A percentile compares a stretch with the other conserved stretches of the same genome.
Evolutionary conservation across 2,329 filamentous ascomycete genomes (phyloP).

Genomic region (Huntiella decipiens): DNA sequence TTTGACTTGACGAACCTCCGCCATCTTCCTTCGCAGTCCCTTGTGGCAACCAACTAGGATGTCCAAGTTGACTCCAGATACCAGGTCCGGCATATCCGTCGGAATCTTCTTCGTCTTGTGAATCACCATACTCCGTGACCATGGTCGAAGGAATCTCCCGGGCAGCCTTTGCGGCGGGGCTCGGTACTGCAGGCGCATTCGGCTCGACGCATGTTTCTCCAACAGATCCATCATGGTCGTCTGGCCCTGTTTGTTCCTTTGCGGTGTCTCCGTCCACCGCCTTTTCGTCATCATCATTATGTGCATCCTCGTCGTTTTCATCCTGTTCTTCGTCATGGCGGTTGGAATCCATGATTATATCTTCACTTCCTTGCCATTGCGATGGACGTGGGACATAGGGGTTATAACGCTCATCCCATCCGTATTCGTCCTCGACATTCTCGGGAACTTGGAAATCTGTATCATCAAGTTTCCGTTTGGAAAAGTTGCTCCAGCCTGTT

Average conservation of each 20-base stretch:
- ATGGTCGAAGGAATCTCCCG: constrained; percentile 1
- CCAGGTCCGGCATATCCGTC: not conserved
- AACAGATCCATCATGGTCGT: constrained; percentile 1
- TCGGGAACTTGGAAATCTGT: constrained; percentile 30
- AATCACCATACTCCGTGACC: constrained; percentile 3
- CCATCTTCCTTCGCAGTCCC: not conserved
- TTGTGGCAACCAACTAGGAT: not conserved
- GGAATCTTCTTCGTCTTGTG: constrained; percentile 1
- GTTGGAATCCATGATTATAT: constrained; percentile 34
- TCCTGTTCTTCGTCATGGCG: constrained; percentile 17
- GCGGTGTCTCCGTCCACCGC: constrained; percentile 1
- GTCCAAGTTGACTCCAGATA: not conserved
- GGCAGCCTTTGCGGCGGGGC: not conserved
- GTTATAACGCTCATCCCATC: constrained; percentile 49
- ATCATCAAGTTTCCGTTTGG: constrained; percentile 41
- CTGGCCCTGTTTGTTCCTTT: constrained; percentile 12
- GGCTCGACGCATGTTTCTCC: not conserved
- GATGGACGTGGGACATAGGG: constrained; percentile 40
- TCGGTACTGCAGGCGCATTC: too few relatives aligned
- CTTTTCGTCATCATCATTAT: constrained; percentile 11
- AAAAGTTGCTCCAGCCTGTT: constrained; percentile 13
- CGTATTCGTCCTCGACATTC: constrained; percentile 48
- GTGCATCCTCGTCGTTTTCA: constrained; percentile 13
- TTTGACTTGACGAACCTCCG: not conserved
- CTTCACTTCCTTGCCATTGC: constrained; percentile 50